These are phyloP conservation scores for Mycoemilia scoparia DNA, from an alignment of 192 early-diverging fungal species.

Conservation along the genomic window DNA sequence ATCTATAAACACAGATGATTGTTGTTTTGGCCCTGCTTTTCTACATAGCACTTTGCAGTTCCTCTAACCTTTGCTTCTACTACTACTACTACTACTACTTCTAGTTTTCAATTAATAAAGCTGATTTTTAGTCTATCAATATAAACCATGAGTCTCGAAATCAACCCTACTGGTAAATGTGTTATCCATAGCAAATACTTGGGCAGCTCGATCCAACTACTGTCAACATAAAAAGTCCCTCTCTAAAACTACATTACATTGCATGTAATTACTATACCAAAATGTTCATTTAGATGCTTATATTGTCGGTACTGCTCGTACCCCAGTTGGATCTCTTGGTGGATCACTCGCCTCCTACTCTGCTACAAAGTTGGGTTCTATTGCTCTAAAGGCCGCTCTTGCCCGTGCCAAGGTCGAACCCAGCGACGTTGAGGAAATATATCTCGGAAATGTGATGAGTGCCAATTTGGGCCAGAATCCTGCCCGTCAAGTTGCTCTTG, in stretches of 20 bases:
- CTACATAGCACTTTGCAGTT: no score
- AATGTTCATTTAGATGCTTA: slow-evolving; percentile 43
- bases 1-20: no score
- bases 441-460: slow-evolving; percentile 60
- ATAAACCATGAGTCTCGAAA: slow-evolving; percentile 6
- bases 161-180: slow-evolving; percentile 9
- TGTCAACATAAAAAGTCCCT: not conserved
- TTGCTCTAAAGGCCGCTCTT: slow-evolving; percentile 63
- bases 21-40: no score
- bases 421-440: slow-evolving; percentile 50
- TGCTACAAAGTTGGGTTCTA: slow-evolving; percentile 66
- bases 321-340: slow-evolving; percentile 80
- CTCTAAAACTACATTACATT: not conserved
- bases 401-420: slow-evolving; percentile 37
- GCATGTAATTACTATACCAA: not conserved
- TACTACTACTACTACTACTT: no score
- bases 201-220: not conserved
- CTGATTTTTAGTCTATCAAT: not conserved
- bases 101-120: no score
- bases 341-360: slow-evolving; percentile 69
- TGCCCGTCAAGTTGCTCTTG: slow-evolving; percentile 60
- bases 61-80: no score
- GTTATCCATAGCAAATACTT: not conserved
- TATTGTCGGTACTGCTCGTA: slow-evolving; percentile 78
- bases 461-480: slow-evolving; percentile 75